Conservation (phyloP, 768 basidiomycete genomes). For the Rhodotorula paludigena region DNA sequence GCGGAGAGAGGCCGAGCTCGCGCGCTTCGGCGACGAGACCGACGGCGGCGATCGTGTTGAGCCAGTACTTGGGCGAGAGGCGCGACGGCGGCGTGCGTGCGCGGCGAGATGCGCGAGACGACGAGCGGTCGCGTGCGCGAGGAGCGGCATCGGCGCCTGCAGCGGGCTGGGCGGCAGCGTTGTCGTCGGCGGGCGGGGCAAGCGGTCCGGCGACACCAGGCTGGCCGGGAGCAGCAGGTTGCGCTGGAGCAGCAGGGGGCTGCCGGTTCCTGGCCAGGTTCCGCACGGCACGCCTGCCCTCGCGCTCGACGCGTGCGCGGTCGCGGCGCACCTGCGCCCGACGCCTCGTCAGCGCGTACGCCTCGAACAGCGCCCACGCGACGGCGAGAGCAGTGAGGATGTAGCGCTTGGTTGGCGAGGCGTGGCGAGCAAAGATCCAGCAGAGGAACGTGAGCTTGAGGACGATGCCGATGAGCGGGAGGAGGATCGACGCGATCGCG, state of each 20-base stretch:
- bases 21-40: constrained; percentile 41
- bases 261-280: not conserved
- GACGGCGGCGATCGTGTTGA: constrained; percentile 39
- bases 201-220: not conserved
- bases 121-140: not conserved
- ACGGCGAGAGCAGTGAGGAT: constrained; percentile 32
- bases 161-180: not conserved
- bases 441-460: constrained; percentile 41
- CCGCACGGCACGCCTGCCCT: not conserved
- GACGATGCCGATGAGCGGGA: constrained; percentile 39
- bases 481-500: constrained; percentile 30
- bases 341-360: constrained; percentile 14
- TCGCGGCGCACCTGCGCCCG: constrained; percentile 3
- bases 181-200: not conserved
- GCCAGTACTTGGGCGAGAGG: constrained; percentile 41
- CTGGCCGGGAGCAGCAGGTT: not conserved
- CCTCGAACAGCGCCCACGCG: constrained; percentile 38
- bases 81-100: constrained; percentile 21
- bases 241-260: not conserved
- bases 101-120: not conserved
- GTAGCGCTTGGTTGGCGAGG: constrained; percentile 22
- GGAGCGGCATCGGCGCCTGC: not conserved
- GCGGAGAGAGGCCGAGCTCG: constrained; percentile 36
- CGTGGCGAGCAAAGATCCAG: constrained; percentile 42
- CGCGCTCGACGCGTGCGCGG: constrained; percentile 14